Evolutionary conservation across 1,284 basidiomycete species (phyloP).

Genomic region (Microbotryum silenes-acaulis): DNA sequence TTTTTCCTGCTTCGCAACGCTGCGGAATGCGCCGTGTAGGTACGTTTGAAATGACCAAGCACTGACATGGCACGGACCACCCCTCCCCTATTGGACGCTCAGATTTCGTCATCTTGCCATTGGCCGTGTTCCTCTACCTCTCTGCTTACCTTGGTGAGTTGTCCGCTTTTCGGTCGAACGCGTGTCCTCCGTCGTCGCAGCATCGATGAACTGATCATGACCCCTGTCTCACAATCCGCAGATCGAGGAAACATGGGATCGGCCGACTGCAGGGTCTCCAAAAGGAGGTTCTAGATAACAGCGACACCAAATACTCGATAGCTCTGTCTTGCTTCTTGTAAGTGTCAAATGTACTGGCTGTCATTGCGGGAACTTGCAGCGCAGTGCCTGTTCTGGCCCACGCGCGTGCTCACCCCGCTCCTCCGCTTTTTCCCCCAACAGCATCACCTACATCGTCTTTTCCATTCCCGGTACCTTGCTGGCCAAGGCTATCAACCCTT

Average conservation of each 20-base stretch:
- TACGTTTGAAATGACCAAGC: too few relatives aligned
- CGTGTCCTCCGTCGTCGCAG: too few relatives aligned
- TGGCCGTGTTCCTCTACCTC: slow-evolving; percentile 44
- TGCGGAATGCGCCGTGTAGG: too few relatives aligned
- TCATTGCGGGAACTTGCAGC: not conserved
- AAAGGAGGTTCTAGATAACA: slow-evolving; percentile 36
- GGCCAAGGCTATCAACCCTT: slow-evolving; percentile 40
- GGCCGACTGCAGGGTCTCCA: slow-evolving; percentile 41
- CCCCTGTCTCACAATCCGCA: too few relatives aligned
- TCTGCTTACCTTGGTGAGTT: slow-evolving; percentile 43
- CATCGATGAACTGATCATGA: too few relatives aligned
- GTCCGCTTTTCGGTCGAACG: slow-evolving; percentile 15
- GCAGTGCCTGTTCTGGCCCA: too few relatives aligned
- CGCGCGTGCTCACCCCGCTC: not conserved
- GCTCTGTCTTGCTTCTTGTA: slow-evolving; percentile 41
- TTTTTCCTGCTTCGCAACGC: too few relatives aligned
- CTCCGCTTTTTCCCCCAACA: not conserved
- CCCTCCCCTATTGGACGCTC: too few relatives aligned
- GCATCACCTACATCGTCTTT: slow-evolving; percentile 40
- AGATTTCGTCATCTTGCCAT: slow-evolving; percentile 43
- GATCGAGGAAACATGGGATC: slow-evolving; percentile 30
- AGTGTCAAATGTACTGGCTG: not conserved
- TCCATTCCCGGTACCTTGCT: slow-evolving; percentile 38
- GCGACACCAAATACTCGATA: slow-evolving; percentile 42
- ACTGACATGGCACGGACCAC: too few relatives aligned